Percentiles rank a stretch among this genome's conserved stretches.
phyloP scores from a whole-genome alignment of 331 rosid species.

The Rosa hybrid region DNA sequence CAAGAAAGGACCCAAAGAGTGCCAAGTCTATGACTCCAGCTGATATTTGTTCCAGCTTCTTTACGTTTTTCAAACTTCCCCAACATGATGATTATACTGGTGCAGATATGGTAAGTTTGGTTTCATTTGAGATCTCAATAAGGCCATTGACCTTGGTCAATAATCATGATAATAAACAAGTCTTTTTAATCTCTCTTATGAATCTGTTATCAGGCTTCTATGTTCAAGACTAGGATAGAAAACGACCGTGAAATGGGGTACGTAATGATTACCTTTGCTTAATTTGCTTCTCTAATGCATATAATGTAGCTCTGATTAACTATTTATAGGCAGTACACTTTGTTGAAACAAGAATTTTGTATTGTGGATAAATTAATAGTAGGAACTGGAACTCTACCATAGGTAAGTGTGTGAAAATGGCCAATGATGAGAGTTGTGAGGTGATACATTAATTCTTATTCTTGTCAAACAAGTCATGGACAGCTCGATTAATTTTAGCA shows the following conservation, averaged over 20 bases:
- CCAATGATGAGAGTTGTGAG: no score
- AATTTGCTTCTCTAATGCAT: constrained; percentile 4
- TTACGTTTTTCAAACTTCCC: constrained; percentile 67
- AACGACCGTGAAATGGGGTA: constrained; percentile 65
- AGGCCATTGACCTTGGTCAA: neutral
- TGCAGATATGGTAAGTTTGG: constrained; percentile 48
- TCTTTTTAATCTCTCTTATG: constrained; percentile 13
- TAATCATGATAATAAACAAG: neutral
- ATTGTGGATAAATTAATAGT: neutral
- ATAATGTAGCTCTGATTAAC: neutral
- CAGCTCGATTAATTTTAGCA: no score
- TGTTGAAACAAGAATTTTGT: neutral
- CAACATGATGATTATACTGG: constrained; percentile 50
- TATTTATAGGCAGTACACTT: neutral
- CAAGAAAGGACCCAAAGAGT: constrained; percentile 53
- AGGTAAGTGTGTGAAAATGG: constrained; percentile 16
- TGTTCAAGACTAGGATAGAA: constrained; percentile 49
- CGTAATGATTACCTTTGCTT: neutral
- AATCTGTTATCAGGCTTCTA: constrained; percentile 42
- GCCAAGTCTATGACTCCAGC: constrained; percentile 51
- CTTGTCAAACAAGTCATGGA: neutral
- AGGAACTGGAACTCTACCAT: neutral
- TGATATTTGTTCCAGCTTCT: constrained; percentile 58
- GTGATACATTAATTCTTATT: no score
- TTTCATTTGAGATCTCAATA: neutral